Evolutionary conservation across 2,329 filamentous ascomycete genomes (phyloP), one percentile per base, ranked within the genome.

Genomic region (Epichloe typhina): DNA sequence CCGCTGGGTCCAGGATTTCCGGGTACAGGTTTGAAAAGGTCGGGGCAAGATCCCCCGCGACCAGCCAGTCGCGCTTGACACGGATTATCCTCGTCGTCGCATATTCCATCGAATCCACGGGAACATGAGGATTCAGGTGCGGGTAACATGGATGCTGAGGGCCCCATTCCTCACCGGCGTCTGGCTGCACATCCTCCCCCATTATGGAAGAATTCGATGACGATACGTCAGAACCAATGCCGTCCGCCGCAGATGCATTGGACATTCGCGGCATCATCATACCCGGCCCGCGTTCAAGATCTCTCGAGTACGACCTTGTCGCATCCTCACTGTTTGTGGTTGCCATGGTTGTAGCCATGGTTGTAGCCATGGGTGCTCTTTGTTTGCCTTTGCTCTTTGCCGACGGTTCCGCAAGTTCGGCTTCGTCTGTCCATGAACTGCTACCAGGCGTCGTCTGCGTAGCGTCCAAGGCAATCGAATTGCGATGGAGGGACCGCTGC

Each of bases 11-110:
- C 7, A 98, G 73, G 52, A 98, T 95, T 64, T 98, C 93, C 0
- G 93, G 93, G 61, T 98, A 98, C 3, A 96, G 74, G 60, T 97
- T 96, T 15, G 88, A 93, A 64, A 94, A 97, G 0, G 90, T 88
- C 0, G 93, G 93, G 1, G 90, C 91, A 31, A 95, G 72, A 66
- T 98, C 93, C 37, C 91, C 93, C 54, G 83, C 79, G 33, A 90
- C 68, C 69, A 97, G 83, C 86, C 90, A 98, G 67, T 98, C 93
- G 41, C 93, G 79, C 52, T 84, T 83, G 55, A 98, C 84, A 15
- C 93, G 84, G 60, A 98, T 96, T 56, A 98, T 86, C 51, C 91
- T 84, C 2, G 93, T 98, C 6, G 75, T 81, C 44, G 75, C 68
- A 61, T 88, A 88, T 56, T 94, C 81, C 13, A 79, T 74, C 7